These are phyloP conservation scores for Aspergillus hortae DNA, from an alignment of 2,329 filamentous ascomycete species.

Conservation along the genomic window DNA sequence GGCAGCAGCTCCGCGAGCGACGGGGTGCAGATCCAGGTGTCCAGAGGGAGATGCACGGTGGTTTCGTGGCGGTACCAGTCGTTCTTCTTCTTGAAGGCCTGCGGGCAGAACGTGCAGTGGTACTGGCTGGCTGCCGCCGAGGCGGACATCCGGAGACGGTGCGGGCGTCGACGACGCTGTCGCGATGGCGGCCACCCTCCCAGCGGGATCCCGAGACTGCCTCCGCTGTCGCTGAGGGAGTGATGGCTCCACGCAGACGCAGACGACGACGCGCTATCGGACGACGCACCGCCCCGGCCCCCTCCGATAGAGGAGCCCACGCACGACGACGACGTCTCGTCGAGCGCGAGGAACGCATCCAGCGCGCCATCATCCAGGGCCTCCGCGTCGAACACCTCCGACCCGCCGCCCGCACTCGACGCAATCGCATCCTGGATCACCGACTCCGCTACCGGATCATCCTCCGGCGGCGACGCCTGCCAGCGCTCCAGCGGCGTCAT, in stretches of 20 bases:
- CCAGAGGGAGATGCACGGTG: constrained; percentile 46
- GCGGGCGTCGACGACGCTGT: constrained; percentile 6
- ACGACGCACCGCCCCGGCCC: constrained; percentile 26
- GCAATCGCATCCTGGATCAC: constrained; percentile 38
- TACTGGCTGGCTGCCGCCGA: constrained; percentile 14
- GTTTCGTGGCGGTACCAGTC: constrained; percentile 52
- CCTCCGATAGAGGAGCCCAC: not conserved
- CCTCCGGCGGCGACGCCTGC: constrained; percentile 44
- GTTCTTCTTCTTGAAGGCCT: constrained; percentile 48
- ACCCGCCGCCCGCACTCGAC: constrained; percentile 4
- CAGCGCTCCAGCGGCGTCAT: constrained; percentile 49
- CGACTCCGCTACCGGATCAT: constrained; percentile 41
- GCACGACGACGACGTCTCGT: constrained; percentile 23
- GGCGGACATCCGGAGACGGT: constrained; percentile 2
- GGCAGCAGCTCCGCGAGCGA: constrained; percentile 15
- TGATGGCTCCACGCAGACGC: constrained; percentile 31
- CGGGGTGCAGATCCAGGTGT: constrained; percentile 38
- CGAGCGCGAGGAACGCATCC: constrained; percentile 12
- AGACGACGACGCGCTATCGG: constrained; percentile 22
- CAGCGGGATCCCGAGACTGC: constrained; percentile 12
- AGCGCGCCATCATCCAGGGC: no score
- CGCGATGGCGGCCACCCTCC: constrained; percentile 13
- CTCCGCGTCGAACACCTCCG: not conserved
- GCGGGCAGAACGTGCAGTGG: constrained; percentile 50
- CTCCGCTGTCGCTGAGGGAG: constrained; percentile 20